Percentiles rank a stretch among this genome's conserved stretches.
Conservation (phyloP, 257 asterid species). For the Jaltomata sinuosa region DNA sequence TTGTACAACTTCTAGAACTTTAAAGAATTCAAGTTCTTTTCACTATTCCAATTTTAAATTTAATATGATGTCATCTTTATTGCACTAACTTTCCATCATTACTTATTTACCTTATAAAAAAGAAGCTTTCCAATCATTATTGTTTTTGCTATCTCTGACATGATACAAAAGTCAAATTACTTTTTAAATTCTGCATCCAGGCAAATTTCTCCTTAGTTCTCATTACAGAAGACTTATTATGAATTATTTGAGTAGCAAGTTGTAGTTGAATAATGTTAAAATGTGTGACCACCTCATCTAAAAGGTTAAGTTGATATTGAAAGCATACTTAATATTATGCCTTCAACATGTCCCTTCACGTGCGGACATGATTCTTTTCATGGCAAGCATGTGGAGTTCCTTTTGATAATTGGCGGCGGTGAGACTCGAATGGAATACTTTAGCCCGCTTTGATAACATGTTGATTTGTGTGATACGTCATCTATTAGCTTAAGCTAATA, state of each 20-base stretch:
- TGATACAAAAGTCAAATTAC: neutral
- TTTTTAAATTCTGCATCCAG: neutral
- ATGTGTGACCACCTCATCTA: neutral
- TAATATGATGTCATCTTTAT: neutral
- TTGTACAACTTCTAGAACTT: neutral
- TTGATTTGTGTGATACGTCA: neutral
- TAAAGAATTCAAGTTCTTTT: neutral
- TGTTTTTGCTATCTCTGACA: neutral
- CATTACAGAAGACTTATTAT: neutral
- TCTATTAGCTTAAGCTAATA: neutral
- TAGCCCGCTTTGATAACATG: neutral
- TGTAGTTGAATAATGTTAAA: neutral
- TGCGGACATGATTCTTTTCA: neutral
- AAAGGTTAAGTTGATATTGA: neutral
- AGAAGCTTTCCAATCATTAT: neutral
- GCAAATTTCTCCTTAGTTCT: neutral
- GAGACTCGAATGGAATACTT: neutral
- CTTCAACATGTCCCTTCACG: neutral
- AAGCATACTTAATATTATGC: neutral
- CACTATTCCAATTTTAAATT: neutral
- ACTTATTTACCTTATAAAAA: neutral
- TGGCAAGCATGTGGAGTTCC: neutral
- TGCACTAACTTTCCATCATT: neutral
- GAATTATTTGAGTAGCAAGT: neutral
- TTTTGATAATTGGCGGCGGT: neutral